These are phyloP conservation scores for Aspergillus japonicus DNA, from an alignment of 2,329 filamentous ascomycete species.

Conservation along the genomic window DNA sequence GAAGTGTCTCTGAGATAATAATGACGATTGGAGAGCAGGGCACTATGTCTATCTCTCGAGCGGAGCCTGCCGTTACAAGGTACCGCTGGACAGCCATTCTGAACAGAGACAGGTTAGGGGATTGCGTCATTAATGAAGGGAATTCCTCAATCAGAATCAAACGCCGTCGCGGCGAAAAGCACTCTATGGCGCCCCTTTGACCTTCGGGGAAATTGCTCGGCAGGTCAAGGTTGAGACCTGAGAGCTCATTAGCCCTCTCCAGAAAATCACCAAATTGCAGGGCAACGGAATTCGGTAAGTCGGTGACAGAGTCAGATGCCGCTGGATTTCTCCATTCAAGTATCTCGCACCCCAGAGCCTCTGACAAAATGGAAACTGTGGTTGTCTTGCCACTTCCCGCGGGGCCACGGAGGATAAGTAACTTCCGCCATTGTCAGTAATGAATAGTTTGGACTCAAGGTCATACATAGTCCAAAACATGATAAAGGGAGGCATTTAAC, in stretches of 20 bases:
- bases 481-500: neutral
- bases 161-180: conserved; percentile 38
- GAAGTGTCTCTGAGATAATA: conserved; percentile 84
- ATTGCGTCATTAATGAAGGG: conserved; percentile 70
- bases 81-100: conserved; percentile 73
- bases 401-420: conserved; percentile 84
- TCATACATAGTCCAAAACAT: neutral
- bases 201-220: conserved; percentile 2
- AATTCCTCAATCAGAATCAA: conserved; percentile 80
- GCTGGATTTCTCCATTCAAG: conserved; percentile 89
- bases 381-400: conserved; percentile 93
- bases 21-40: conserved; percentile 74
- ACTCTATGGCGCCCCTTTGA: conserved; percentile 4
- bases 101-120: conserved; percentile 66
- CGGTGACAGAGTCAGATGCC: conserved; percentile 57
- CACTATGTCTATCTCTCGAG: conserved; percentile 20
- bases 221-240: conserved; percentile 59
- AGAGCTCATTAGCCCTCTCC: conserved; percentile 75
- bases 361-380: conserved; percentile 74
- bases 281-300: conserved; percentile 68
- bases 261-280: conserved; percentile 92
- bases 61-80: conserved; percentile 62
- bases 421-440: conserved; percentile 53
- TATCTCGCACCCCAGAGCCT: conserved; percentile 72
- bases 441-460: neutral